Base-by-base conservation (phyloP, 2,329 filamentous ascomycete genomes). In the Pseudogymnoascus sp. region DNA sequence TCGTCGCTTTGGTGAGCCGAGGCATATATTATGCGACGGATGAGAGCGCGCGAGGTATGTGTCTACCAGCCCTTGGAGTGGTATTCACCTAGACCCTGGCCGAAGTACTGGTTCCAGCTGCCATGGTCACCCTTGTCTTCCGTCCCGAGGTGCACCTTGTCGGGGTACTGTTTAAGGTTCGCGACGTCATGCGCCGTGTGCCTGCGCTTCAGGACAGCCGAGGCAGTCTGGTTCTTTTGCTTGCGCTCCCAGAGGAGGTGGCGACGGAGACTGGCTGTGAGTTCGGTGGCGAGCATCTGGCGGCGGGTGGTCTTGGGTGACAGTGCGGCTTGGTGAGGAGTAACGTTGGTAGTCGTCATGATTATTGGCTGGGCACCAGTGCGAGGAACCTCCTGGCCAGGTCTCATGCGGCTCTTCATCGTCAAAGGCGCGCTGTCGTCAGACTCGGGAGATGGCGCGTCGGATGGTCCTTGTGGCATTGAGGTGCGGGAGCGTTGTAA, bases 241-340 rank as follows among this genome's bases (percentile, higher is more conserved):
- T 96, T 91, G 61, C 95, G 88, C 75, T 99, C 95, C 90, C 91
- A 96, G 14, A 97, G 83, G 14, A 99, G 86, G 70, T 97, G 90
- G 69, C 92, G 90, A 21, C 95, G 86, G 3, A 99, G 86, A 21
- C 91, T 96, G 74, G 96, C 92, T 2, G 93, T 97, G 62, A 99
- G 80, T 78, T 99, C 95, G 0, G 91, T 96, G 7, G 91, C 89
- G 63, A 99, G 83, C 95, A 99, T 99, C 76, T 97, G 96, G 65
- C 93, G 86, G 61, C 95, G 86, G 0, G 93, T 97, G 0, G 93
- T 97, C 64, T 92, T 86, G 3, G 95, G 95, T 4, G 95, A 97
- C 67, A 96, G 82, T 1, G 91, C 90, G 29, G 87, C 85, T 63
- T 90, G 88, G 67, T 89, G 85, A 59, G 70, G 67, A 29, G 66